Percentiles rank a stretch among this genome's conserved stretches.
Evolutionary conservation across 129 eudicot species (phyloP).

Genomic region (Arctium lappa): DNA sequence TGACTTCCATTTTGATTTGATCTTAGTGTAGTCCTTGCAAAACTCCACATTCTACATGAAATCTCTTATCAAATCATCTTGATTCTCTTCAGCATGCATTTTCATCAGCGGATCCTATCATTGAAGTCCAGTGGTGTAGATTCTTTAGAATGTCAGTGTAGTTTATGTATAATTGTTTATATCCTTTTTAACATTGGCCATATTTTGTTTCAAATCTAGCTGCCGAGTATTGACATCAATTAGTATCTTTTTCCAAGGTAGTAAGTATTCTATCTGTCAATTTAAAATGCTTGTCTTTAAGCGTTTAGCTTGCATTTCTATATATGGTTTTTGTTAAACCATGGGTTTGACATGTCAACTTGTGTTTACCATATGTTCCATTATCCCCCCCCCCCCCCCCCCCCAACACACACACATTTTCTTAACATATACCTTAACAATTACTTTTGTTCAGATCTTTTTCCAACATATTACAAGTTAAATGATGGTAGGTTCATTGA

Average conservation of each 20-base stretch:
- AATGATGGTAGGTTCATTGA: constrained; percentile 20
- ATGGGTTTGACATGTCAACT: not conserved
- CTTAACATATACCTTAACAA: no score
- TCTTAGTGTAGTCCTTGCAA: not conserved
- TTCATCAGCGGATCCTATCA: not conserved
- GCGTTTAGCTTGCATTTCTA: not conserved
- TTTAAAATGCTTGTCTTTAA: not conserved
- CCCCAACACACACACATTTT: not conserved
- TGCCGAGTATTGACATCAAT: not conserved
- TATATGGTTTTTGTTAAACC: no score
- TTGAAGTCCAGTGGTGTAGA: not conserved
- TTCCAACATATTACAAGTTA: constrained; percentile 13
- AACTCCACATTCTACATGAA: not conserved
- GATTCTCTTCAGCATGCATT: not conserved
- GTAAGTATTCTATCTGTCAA: not conserved
- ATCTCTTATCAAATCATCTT: not conserved
- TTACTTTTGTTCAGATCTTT: not conserved
- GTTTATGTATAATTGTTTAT: not conserved
- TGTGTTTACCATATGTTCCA: not conserved
- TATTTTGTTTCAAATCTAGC: not conserved
- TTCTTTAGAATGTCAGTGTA: constrained; percentile 1
- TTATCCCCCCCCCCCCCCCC: not conserved
- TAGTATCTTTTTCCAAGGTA: not conserved
- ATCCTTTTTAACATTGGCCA: not conserved
- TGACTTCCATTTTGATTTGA: not conserved